Percentiles rank a stretch among this genome's conserved stretches.
These are phyloP conservation scores for peach (Prunus persica) DNA, from an alignment of 306 rosid species.

Conservation along the genomic window DNA sequence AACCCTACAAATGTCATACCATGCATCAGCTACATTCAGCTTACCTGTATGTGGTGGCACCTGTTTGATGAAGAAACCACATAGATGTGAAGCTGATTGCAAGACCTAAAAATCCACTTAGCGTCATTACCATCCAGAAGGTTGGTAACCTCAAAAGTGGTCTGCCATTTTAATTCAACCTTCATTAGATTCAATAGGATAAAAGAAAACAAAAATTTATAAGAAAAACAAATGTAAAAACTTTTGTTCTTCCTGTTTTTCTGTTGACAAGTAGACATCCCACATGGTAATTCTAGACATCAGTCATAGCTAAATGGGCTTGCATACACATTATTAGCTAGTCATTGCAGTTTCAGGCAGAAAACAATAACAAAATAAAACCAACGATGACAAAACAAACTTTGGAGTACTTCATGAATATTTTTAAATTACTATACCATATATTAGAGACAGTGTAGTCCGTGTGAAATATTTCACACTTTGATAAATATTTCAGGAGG, in stretches of 20 bases:
- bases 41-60: slow-evolving; percentile 98
- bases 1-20: not conserved
- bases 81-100: slow-evolving; percentile 98
- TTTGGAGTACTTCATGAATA: not conserved
- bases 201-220: slow-evolving; percentile 1
- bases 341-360: not conserved
- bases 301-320: not conserved
- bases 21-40: slow-evolving; percentile 11
- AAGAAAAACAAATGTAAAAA: not conserved
- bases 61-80: slow-evolving; percentile 99
- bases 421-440: not conserved
- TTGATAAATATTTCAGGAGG: slow-evolving; percentile 1
- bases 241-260: not conserved
- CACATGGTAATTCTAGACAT: not conserved
- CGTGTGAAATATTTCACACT: not conserved
- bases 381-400: not conserved
- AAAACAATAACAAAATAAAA: not conserved
- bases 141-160: slow-evolving; percentile 83
- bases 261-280: not conserved
- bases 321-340: not conserved
- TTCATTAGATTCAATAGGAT: slow-evolving; percentile 17
- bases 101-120: slow-evolving; percentile 90
- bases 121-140: slow-evolving; percentile 92
- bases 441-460: not conserved
- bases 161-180: slow-evolving; percentile 50